phyloP scores from a whole-genome alignment of 352 stramenopile genomes.

The Globisporangium nodosum region DNA sequence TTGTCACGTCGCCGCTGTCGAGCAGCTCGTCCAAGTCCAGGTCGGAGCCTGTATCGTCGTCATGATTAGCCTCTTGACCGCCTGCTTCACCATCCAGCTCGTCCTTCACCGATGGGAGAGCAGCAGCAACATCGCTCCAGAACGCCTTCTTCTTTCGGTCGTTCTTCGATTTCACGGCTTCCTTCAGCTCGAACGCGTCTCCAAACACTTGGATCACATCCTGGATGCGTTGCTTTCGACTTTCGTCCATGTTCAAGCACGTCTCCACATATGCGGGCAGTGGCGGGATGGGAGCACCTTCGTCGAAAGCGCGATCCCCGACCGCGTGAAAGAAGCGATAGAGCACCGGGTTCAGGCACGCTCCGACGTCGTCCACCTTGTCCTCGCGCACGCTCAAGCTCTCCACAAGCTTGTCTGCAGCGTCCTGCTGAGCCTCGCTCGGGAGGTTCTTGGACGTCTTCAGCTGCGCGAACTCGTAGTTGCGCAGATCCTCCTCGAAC shows the following conservation, averaged over 20 bases:
- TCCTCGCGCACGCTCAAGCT: constrained; percentile 63
- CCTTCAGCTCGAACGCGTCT: constrained; percentile 69
- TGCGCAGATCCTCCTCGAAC: constrained; percentile 75
- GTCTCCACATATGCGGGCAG: constrained; percentile 55
- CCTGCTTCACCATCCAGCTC: constrained; percentile 8
- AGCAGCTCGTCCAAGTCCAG: constrained; percentile 73
- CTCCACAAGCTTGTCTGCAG: constrained; percentile 70
- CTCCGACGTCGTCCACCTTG: constrained; percentile 46
- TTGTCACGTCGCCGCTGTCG: constrained; percentile 54
- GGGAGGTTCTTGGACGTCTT: constrained; percentile 45
- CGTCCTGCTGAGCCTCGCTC: constrained; percentile 44
- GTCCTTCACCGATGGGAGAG: constrained; percentile 20
- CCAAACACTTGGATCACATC: constrained; percentile 64
- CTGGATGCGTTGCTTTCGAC: constrained; percentile 35
- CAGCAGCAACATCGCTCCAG: constrained; percentile 60
- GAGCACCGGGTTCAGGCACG: constrained; percentile 70
- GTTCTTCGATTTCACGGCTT: constrained; percentile 59
- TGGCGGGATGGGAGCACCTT: constrained; percentile 33
- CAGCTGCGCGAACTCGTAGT: constrained; percentile 72
- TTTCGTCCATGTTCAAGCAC: constrained; percentile 56
- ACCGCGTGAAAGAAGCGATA: constrained; percentile 69
- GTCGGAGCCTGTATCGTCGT: constrained; percentile 46
- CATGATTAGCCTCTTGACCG: constrained; percentile 16
- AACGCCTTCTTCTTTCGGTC: constrained; percentile 74
- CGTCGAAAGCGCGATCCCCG: constrained; percentile 47